phyloP scores from a whole-genome alignment of 345 rosid genomes.

The Gossypium stocksii region DNA sequence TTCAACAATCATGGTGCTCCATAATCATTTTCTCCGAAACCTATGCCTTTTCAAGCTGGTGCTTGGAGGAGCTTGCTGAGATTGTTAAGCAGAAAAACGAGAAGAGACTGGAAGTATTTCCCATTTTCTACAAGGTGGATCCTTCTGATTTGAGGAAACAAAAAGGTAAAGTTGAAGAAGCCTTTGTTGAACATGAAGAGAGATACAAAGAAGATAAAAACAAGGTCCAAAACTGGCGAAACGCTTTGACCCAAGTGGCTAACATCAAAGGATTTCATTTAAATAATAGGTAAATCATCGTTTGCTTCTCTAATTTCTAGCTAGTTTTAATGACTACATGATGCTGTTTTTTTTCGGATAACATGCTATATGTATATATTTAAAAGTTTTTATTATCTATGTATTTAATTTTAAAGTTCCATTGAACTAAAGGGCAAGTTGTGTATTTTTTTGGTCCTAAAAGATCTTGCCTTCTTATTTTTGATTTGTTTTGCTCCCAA shows the following conservation, averaged over 20 bases:
- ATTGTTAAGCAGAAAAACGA: conserved; percentile 13
- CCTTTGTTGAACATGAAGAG: conserved; percentile 12
- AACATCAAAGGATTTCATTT: conserved; percentile 7
- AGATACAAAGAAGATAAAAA: background rate
- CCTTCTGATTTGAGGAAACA: conserved; percentile 18
- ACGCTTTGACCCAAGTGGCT: conserved; percentile 3
- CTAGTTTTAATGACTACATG: background rate
- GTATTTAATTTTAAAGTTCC: no score
- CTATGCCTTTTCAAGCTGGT: background rate
- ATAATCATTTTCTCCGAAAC: background rate
- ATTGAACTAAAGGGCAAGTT: no score
- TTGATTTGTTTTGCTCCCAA: no score
- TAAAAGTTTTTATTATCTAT: no score
- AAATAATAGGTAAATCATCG: background rate
- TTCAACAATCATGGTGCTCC: conserved; percentile 9
- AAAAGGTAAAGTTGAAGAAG: background rate
- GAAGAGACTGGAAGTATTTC: conserved; percentile 20
- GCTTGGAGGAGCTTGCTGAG: background rate
- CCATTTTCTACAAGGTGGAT: conserved; percentile 20
- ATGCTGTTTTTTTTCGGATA: no score
- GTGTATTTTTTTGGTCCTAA: no score
- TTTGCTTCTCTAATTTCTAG: background rate
- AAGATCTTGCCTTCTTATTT: no score
- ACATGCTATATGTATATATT: no score
- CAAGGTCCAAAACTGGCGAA: conserved; percentile 12